Base-by-base conservation (phyloP, 1,139 yeast species). In the Kodamaea arcana region DNA sequence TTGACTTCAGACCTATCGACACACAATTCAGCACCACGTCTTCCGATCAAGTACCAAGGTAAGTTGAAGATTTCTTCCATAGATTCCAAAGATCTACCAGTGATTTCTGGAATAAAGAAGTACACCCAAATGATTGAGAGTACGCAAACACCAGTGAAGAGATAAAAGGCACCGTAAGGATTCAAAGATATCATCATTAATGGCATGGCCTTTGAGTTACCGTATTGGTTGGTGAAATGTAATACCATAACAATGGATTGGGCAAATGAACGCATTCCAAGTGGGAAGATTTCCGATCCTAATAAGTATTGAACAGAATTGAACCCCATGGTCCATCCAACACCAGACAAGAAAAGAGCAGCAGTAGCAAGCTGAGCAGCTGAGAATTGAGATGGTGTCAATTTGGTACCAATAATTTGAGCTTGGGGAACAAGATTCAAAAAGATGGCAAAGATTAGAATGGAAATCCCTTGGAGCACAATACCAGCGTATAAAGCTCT, bases 401-500 rank as follows among this genome's bases (percentile, higher is more conserved):
- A 41, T 4, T 28, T 37, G 4, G 35, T 36, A 3, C 36, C 42
- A 2, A 31, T 29, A 4, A 41, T 41, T 2, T 50, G 42, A 4
- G 54, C 55, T 23, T 47, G 43, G 0, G 57, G 57, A 14, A 52
- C 55, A 24, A 52, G 32, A 4, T 41, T 37, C 34, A 52, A 39
- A 46, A 50, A 52, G 20, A 50, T 48, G 17, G 53, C 57, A 32
- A 47, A 52, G 44, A 40, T 50, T 23, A 51, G 42, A 29, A 46
- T 41, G 13, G 48, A 43, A 4, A 47, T 25, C 31, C 44, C 28
- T 30, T 47, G 51, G 15, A 50, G 30, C 25, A 43, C 36, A 25
- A 52, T 49, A 40, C 78, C 78, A 25, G 42, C 31, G 41, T 52
- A 52, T 34, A 52, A 41, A 2, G 55, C 48, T 32, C 53, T 58